Conservation (phyloP, 768 basidiomycete genomes). For the Suillus bovinus region DNA sequence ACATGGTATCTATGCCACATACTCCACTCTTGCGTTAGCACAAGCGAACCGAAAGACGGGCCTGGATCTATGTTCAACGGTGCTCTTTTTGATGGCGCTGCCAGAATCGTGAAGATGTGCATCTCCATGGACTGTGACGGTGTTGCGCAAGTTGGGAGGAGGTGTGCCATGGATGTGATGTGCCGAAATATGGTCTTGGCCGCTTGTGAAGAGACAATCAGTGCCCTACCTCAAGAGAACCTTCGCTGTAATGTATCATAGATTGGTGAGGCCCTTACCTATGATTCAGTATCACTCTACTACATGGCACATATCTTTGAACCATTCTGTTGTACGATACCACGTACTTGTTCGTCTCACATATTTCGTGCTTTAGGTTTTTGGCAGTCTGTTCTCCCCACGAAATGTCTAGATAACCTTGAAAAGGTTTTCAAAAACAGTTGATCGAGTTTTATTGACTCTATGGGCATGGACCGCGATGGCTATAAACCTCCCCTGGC, state of each 20-base stretch:
- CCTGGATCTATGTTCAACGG: constrained; percentile 12
- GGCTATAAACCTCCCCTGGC: no score
- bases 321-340: no score
- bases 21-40: constrained; percentile 22
- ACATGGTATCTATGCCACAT: constrained; percentile 29
- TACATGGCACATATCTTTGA: no score
- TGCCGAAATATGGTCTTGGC: constrained; percentile 30
- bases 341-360: no score
- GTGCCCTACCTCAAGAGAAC: background rate
- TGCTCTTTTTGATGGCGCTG: constrained; percentile 24
- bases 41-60: background rate
- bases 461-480: no score
- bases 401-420: no score
- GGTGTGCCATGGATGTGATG: constrained; percentile 15
- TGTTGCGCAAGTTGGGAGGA: background rate
- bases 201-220: constrained; percentile 26
- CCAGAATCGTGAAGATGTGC: constrained; percentile 21
- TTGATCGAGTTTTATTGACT: no score
- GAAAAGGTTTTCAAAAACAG: no score
- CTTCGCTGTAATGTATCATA: background rate
- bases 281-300: no score
- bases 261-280: no score
- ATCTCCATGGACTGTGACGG: constrained; percentile 2
- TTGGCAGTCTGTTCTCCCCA: no score
- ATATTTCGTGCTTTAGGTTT: no score